phyloP scores from a whole-genome alignment of 345 rosid species.

The Sonneratia alba region DNA sequence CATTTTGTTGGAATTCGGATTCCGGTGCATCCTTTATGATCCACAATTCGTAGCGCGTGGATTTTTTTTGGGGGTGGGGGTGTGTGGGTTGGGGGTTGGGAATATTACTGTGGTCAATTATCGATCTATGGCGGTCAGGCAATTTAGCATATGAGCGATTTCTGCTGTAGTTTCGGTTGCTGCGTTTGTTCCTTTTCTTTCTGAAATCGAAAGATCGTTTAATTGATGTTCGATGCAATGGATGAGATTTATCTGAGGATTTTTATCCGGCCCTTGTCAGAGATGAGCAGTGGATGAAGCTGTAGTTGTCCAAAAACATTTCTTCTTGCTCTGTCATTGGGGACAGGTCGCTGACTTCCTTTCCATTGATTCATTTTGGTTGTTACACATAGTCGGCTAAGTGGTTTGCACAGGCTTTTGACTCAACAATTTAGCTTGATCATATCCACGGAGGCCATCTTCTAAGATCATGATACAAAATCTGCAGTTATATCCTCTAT shows the following conservation, averaged over 20 bases:
- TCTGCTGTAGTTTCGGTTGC: background rate
- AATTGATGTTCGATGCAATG: background rate
- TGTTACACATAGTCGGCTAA: background rate
- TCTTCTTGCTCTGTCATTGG: background rate
- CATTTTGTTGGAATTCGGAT: background rate
- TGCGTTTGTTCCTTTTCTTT: background rate
- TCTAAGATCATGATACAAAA: background rate
- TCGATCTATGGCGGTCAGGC: background rate
- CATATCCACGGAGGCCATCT: background rate
- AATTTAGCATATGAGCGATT: too few relatives aligned
- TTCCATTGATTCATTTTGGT: background rate
- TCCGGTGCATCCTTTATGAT: background rate
- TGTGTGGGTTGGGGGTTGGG: background rate
- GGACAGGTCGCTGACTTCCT: background rate
- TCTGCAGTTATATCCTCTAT: background rate
- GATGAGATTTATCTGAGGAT: too few relatives aligned
- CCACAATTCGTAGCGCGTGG: background rate
- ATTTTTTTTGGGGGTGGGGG: too few relatives aligned
- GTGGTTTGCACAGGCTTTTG: background rate
- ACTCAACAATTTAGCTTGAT: background rate
- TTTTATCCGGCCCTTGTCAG: too few relatives aligned
- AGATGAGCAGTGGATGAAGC: too few relatives aligned
- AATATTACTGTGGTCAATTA: background rate
- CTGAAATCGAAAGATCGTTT: background rate
- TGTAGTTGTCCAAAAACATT: too few relatives aligned